Evolutionary conservation across 495 filamentous ascomycete species (phyloP).

Genomic region (Penicillium bialowiezense): DNA sequence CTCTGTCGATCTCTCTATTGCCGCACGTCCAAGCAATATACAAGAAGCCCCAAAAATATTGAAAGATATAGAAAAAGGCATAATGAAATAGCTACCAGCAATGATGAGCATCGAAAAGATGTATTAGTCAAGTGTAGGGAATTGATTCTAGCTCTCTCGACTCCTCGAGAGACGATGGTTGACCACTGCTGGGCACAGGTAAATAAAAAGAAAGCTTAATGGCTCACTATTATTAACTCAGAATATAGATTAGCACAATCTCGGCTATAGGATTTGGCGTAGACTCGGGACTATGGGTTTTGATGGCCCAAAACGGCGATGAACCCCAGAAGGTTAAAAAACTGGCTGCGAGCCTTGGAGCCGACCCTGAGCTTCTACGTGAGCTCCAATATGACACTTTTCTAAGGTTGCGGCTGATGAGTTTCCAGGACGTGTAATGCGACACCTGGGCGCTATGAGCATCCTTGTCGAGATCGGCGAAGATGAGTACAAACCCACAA

Average conservation of each 20-base stretch:
- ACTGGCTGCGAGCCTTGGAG: constrained; percentile 4
- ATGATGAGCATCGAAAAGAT: neutral
- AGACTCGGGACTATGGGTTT: constrained; percentile 1
- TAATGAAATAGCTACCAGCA: too few relatives aligned
- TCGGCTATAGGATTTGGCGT: constrained; percentile 1
- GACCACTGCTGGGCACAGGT: constrained; percentile 31
- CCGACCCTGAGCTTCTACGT: neutral
- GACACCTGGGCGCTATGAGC: constrained; percentile 40
- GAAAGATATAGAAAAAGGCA: too few relatives aligned
- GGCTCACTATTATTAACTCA: neutral
- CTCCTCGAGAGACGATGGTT: constrained; percentile 34
- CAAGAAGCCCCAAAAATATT: too few relatives aligned
- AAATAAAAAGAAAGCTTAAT: too few relatives aligned
- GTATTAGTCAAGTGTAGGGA: neutral
- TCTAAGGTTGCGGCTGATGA: neutral
- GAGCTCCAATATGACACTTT: neutral
- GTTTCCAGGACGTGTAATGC: neutral
- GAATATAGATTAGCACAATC: neutral
- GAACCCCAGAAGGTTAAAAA: constrained; percentile 4
- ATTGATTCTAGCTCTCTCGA: constrained; percentile 19
- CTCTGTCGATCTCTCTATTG: too few relatives aligned
- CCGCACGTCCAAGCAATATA: too few relatives aligned
- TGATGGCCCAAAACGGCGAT: constrained; percentile 9
- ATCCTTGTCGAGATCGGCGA: constrained; percentile 30
- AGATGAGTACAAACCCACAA: constrained; percentile 35